A percentile compares a stretch with the other conserved stretches of the same genome.
phyloP scores from a whole-genome alignment of 257 asterid genomes.

The Apocynum venetum region DNA sequence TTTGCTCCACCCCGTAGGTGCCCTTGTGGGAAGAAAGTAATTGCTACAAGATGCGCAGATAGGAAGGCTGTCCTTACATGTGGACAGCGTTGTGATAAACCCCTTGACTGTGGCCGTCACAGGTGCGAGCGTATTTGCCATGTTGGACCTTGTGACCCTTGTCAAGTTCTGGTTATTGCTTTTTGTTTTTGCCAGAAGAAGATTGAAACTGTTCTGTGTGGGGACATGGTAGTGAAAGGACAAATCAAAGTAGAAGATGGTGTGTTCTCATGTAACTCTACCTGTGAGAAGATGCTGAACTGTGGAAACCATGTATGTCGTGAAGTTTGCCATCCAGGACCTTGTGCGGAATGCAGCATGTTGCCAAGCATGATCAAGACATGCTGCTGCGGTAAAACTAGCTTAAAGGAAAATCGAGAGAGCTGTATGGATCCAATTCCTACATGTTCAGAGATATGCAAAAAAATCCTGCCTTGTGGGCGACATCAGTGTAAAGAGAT shows the following conservation, averaged over 20 bases:
- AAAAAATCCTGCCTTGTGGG: constrained; percentile 71
- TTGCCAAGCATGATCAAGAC: constrained; percentile 59
- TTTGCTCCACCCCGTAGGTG: constrained; percentile 86
- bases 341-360: constrained; percentile 82
- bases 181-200: constrained; percentile 87
- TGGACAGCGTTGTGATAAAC: constrained; percentile 78
- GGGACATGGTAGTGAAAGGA: constrained; percentile 78
- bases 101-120: constrained; percentile 86
- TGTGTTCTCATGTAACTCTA: constrained; percentile 67
- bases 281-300: constrained; percentile 57
- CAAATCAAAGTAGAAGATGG: constrained; percentile 61
- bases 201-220: constrained; percentile 66
- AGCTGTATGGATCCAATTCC: constrained; percentile 89
- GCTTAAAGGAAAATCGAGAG: constrained; percentile 49
- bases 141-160: constrained; percentile 83
- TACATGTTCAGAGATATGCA: constrained; percentile 69
- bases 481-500: constrained; percentile 58
- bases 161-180: constrained; percentile 69
- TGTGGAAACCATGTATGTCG: constrained; percentile 77
- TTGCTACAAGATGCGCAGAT: constrained; percentile 90
- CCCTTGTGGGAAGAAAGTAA: constrained; percentile 88
- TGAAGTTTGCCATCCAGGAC: constrained; percentile 88
- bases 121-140: constrained; percentile 68
- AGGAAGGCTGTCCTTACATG: constrained; percentile 81
- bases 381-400: constrained; percentile 89